Conservation (phyloP, 2,329 filamentous ascomycete genomes). For the Colletotrichum sp. region DNA sequence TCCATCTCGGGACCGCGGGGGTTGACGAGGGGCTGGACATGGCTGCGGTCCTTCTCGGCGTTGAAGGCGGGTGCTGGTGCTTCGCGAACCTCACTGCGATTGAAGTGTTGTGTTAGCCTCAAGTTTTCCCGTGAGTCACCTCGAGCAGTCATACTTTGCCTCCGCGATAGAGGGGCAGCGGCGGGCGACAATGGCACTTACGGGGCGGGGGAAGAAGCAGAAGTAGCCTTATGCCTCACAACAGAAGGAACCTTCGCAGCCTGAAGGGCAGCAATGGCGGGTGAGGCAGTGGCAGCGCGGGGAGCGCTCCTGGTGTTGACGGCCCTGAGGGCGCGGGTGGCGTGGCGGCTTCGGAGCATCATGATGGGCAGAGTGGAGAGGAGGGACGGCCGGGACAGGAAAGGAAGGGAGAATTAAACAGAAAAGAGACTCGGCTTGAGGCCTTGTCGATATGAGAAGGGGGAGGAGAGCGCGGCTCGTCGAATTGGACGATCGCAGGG, state of each 20-base stretch:
- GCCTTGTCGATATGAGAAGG: constrained; percentile 1
- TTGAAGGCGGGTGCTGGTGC: constrained; percentile 69
- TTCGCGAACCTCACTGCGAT: constrained; percentile 57
- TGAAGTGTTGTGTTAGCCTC: constrained; percentile 25
- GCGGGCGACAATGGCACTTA: constrained; percentile 41
- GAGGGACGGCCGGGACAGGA: not conserved
- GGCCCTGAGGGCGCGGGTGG: constrained; percentile 51
- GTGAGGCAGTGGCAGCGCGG: constrained; percentile 45
- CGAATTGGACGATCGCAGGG: constrained; percentile 18
- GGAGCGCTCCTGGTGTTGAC: constrained; percentile 39
- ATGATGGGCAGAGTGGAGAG: constrained; percentile 18
- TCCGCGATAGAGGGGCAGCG: not conserved
- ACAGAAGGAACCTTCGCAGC: constrained; percentile 41
- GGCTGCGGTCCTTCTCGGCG: constrained; percentile 50
- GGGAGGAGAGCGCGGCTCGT: constrained; percentile 8
- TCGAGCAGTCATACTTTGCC: not conserved
- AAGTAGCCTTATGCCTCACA: constrained; percentile 54
- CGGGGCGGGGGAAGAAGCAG: constrained; percentile 53
- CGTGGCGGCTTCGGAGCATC: constrained; percentile 57
- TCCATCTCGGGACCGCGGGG: constrained; percentile 70
- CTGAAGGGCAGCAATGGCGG: constrained; percentile 38
- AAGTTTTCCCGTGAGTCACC: constrained; percentile 8
- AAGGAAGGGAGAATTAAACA: not conserved
- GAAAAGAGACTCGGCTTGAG: constrained; percentile 8
- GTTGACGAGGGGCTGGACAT: constrained; percentile 74